A percentile compares a stretch with the other conserved stretches of the same genome.
Evolutionary conservation across 495 filamentous ascomycete species (phyloP).

Genomic region (Bombardia bombarda): DNA sequence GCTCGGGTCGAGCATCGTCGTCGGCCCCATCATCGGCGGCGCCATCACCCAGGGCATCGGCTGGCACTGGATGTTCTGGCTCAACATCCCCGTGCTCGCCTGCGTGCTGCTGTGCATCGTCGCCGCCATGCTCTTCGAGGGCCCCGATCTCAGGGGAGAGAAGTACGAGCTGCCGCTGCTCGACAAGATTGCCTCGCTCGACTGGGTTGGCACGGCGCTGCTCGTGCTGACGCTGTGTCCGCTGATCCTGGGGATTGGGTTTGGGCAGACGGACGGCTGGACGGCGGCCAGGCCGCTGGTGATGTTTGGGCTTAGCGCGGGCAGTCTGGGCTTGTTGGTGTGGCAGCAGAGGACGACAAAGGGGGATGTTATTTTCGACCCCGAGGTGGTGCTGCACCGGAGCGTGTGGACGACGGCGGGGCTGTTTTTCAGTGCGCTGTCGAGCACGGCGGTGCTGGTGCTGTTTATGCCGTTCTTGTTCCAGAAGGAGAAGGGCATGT

Average conservation of each 20-base stretch:
- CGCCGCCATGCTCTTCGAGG: neutral
- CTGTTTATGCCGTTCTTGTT: neutral
- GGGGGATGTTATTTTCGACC: neutral
- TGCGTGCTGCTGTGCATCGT: neutral
- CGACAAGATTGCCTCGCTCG: neutral
- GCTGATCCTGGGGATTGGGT: neutral
- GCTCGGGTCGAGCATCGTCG: neutral
- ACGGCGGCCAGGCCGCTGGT: neutral
- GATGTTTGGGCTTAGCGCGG: neutral
- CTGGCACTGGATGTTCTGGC: constrained; percentile 2
- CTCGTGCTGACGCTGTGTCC: neutral
- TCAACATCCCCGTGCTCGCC: neutral
- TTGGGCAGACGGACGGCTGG: neutral
- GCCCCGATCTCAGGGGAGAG: neutral
- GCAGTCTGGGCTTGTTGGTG: neutral
- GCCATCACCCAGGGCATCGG: neutral
- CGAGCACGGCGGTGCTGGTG: neutral
- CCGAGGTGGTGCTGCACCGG: neutral
- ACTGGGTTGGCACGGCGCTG: neutral
- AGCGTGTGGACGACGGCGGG: neutral
- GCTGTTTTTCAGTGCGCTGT: neutral
- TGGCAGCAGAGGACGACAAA: neutral
- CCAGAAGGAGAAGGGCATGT: neutral
- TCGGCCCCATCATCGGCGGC: neutral
- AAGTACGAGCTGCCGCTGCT: neutral